These are phyloP conservation scores for Corymbia maculata DNA, from an alignment of 345 rosid species.

Conservation along the genomic window DNA sequence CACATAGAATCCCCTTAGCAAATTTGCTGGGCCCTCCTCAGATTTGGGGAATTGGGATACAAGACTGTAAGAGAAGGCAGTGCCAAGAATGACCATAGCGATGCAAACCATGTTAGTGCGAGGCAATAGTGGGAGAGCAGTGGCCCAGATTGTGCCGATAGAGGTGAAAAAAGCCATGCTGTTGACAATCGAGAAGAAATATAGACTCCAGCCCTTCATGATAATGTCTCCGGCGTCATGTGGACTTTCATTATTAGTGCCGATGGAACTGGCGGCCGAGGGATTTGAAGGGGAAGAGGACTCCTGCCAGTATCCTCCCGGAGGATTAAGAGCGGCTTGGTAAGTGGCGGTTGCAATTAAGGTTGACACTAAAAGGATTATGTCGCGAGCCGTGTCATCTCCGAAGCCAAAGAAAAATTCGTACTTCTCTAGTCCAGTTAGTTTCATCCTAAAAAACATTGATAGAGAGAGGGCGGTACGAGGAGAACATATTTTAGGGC, in stretches of 20 bases:
- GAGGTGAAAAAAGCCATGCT: background rate
- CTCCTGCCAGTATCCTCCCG: background rate
- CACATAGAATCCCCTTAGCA: background rate
- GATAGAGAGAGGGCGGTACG: rapidly evolving
- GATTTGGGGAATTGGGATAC: background rate
- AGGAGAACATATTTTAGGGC: background rate
- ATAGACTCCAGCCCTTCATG: background rate
- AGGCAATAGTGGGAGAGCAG: background rate
- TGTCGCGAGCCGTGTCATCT: background rate
- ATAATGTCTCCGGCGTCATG: background rate
- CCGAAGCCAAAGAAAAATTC: background rate
- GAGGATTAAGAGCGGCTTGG: background rate
- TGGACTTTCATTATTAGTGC: rapidly evolving
- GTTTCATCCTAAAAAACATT: rapidly evolving
- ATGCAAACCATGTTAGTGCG: background rate
- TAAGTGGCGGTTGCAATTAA: background rate
- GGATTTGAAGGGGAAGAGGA: background rate
- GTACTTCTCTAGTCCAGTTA: background rate
- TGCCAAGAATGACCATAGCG: background rate
- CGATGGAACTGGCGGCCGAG: background rate
- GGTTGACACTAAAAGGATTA: background rate
- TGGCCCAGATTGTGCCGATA: background rate
- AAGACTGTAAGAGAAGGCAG: background rate
- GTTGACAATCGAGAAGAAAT: background rate
- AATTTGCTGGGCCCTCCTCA: background rate